Evolutionary conservation across 257 asterid species (phyloP), one percentile per base, ranked within the genome.

Genomic region (Henckelia pumila): DNA sequence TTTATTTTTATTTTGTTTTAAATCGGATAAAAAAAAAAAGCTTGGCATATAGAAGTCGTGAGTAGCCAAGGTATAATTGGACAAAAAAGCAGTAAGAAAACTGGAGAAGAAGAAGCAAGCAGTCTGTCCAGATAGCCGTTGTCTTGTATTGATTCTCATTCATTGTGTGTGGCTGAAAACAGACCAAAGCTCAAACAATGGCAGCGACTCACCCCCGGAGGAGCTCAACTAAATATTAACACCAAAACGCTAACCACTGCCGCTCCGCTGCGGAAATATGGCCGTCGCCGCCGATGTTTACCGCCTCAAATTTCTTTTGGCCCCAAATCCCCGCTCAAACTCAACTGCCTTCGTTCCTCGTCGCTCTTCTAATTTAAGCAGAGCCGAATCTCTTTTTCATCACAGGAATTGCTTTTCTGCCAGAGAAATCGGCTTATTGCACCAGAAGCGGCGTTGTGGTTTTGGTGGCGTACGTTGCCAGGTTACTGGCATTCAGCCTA

Each of bases 401-500:
- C 65, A 59, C 63, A 69, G 20, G 49, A 76, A 63, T 29, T 19
- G 50, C 56, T 59, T 56, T 56, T 56, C 76, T 26, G n/a, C 53
- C n/a, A 59, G 55, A 17, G 32, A 53, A 32, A 16, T 58, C 16
- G 32, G 75, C 37, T 29, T 50, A 50, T 19, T 78, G 63, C 75
- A 73, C 56, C 23, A 14, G 20, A 50, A 64, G 26, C 75, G 69
- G 64, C 85, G 80, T 50, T 83, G 75, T 56, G 8, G 69, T 24
- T 53, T 69, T 44, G 57, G 73, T 37, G 62, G 71, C 40, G 62
- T 81, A 44, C 22, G 72, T 64, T 82, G 92, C 82, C 88, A 75
- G 66, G 75, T 81, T 63, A 37, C 87, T 11, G 80, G 75, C 17
- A 64, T 83, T 66, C 79, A 77, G 30, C 78, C 79, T 69, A 75